Conservation (phyloP, 441 rosid species). For the Euphorbia celastroides region DNA sequence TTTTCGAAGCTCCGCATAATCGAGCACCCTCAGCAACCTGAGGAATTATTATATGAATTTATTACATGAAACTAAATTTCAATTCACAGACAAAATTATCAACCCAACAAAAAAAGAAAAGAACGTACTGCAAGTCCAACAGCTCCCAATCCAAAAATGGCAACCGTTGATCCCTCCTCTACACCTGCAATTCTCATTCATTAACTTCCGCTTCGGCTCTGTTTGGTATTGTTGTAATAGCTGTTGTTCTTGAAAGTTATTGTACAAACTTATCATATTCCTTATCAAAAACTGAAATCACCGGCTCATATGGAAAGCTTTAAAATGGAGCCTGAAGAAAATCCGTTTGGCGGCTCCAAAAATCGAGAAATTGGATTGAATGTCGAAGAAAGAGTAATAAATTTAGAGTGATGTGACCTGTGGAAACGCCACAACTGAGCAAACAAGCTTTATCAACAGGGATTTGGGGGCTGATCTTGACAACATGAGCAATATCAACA, state of each 20-base stretch:
- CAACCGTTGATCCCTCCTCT: slow-evolving; percentile 39
- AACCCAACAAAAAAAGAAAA: neutral
- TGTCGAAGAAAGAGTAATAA: neutral
- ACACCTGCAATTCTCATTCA: slow-evolving; percentile 27
- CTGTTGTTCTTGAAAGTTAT: too few species aligned
- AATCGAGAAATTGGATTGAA: too few species aligned
- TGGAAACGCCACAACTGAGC: slow-evolving; percentile 58
- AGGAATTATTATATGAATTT: neutral
- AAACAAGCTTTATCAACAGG: slow-evolving; percentile 53
- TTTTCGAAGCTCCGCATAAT: slow-evolving; percentile 38
- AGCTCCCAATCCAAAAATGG: slow-evolving; percentile 47
- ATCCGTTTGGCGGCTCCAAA: too few species aligned
- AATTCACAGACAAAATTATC: neutral
- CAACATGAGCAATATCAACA: slow-evolving; percentile 50
- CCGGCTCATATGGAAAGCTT: too few species aligned
- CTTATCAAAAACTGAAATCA: too few species aligned
- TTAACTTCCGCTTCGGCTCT: too few species aligned
- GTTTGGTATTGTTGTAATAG: too few species aligned
- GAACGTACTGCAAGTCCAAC: slow-evolving; percentile 42
- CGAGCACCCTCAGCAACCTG: slow-evolving; percentile 3
- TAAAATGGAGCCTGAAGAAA: too few species aligned
- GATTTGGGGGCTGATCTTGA: slow-evolving; percentile 37
- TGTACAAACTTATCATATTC: too few species aligned
- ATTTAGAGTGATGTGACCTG: slow-evolving; percentile 30
- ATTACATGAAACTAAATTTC: too few species aligned